phyloP scores from a whole-genome alignment of 192 early-diverging fungal genomes.

The Funneliformis mosseae region DNA sequence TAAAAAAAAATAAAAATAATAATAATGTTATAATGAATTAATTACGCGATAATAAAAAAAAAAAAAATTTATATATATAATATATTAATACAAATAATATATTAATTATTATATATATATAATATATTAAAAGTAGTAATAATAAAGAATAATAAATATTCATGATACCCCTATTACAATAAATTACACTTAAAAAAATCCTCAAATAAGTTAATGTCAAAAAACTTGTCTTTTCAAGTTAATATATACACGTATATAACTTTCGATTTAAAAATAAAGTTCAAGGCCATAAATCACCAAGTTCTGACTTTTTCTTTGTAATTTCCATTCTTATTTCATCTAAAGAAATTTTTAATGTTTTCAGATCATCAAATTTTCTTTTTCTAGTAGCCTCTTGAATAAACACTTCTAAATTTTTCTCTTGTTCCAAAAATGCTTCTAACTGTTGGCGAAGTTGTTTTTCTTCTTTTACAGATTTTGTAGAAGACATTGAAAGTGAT shows the following conservation, averaged over 20 bases:
- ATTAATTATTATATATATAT: too few species aligned
- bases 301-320: conserved; percentile 32
- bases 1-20: too few species aligned
- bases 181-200: too few species aligned
- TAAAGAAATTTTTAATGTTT: conserved; percentile 62
- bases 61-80: too few species aligned
- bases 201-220: too few species aligned
- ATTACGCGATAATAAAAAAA: too few species aligned
- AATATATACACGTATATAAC: background rate
- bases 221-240: background rate
- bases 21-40: too few species aligned
- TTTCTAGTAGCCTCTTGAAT: conserved; percentile 65
- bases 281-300: conserved; percentile 26
- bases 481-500: conserved; percentile 37
- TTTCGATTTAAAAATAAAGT: background rate
- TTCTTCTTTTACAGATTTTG: conserved; percentile 37
- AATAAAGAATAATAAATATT: background rate
- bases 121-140: too few species aligned
- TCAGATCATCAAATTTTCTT: conserved; percentile 73
- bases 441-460: conserved; percentile 45
- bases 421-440: conserved; percentile 71
- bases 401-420: conserved; percentile 61
- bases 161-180: too few species aligned
- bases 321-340: conserved; percentile 69
- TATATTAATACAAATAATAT: too few species aligned